Percentiles rank a stretch among this genome's conserved stretches.
These are phyloP conservation scores for Rhizophagus sp. DNA, from an alignment of 192 early-diverging fungal species.

Conservation along the genomic window DNA sequence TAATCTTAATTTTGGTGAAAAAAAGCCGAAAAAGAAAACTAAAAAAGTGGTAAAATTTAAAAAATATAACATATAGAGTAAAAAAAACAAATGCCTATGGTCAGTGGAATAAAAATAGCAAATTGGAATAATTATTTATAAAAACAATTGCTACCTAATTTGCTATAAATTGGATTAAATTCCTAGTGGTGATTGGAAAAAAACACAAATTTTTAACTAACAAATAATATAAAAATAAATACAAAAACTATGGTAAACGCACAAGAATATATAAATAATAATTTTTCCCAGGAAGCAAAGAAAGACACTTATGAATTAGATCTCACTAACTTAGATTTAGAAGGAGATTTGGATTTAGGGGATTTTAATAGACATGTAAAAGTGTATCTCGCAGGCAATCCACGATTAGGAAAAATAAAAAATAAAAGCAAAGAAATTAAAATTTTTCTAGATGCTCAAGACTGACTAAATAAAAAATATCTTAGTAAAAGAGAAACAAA, in stretches of 20 bases:
- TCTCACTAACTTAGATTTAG: neutral
- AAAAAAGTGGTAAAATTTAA: no score
- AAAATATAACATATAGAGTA: no score
- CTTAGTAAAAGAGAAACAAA: neutral
- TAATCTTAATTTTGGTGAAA: no score
- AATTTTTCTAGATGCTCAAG: neutral
- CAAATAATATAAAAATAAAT: neutral
- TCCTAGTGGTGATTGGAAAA: no score
- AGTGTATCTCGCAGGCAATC: neutral
- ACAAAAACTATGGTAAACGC: conserved; percentile 15
- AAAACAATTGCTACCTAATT: no score
- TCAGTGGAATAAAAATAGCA: no score
- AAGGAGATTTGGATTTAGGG: neutral
- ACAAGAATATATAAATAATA: neutral
- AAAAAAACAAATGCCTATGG: neutral
- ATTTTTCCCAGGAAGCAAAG: neutral
- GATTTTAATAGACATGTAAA: neutral
- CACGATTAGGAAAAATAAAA: neutral
- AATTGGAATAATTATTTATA: no score
- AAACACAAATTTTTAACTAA: no score
- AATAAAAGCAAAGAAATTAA: neutral
- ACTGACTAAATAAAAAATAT: neutral
- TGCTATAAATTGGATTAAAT: no score
- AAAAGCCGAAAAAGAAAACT: no score
- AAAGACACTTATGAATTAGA: neutral